phyloP scores from a whole-genome alignment of 129 eudicot genomes.

The Apium graveolens region DNA sequence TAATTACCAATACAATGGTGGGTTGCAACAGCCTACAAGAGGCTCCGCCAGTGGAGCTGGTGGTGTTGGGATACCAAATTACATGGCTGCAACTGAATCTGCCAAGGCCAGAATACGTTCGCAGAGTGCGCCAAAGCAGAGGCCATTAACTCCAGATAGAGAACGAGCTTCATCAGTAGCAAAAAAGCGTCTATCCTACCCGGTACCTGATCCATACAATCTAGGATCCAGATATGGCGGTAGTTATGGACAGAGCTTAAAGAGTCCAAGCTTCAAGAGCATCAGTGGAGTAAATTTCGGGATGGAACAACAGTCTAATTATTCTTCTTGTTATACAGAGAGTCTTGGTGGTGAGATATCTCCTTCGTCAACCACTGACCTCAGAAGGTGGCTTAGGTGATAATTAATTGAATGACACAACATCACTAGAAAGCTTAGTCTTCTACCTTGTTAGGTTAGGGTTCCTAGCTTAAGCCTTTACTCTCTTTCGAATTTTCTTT shows the following conservation, averaged over 20 bases:
- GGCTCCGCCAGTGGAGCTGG: constrained; percentile 21
- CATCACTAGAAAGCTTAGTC: constrained; percentile 1
- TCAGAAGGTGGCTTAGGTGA: constrained; percentile 64
- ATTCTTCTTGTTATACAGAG: constrained; percentile 63
- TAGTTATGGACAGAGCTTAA: constrained; percentile 33
- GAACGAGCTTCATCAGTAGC: constrained; percentile 47
- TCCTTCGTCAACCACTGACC: constrained; percentile 75
- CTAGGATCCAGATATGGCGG: constrained; percentile 11
- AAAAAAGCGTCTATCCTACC: constrained; percentile 66
- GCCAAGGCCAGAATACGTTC: constrained; percentile 73
- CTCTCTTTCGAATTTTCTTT: not conserved
- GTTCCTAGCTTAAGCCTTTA: not conserved
- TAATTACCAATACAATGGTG: constrained; percentile 41
- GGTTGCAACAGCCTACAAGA: constrained; percentile 26
- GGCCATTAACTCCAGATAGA: constrained; percentile 63
- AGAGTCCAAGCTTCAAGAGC: constrained; percentile 81
- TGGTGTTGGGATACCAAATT: constrained; percentile 45
- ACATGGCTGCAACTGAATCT: constrained; percentile 91
- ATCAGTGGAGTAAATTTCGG: constrained; percentile 35
- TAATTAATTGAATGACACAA: not conserved
- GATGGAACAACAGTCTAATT: constrained; percentile 59
- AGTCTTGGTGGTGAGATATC: constrained; percentile 76
- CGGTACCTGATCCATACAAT: constrained; percentile 48
- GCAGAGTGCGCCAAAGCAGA: constrained; percentile 78
- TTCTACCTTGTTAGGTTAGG: constrained; percentile 11